These are phyloP conservation scores for Lagenidium sp. DNA, from an alignment of 352 stramenopile genomes.

Conservation along the genomic window DNA sequence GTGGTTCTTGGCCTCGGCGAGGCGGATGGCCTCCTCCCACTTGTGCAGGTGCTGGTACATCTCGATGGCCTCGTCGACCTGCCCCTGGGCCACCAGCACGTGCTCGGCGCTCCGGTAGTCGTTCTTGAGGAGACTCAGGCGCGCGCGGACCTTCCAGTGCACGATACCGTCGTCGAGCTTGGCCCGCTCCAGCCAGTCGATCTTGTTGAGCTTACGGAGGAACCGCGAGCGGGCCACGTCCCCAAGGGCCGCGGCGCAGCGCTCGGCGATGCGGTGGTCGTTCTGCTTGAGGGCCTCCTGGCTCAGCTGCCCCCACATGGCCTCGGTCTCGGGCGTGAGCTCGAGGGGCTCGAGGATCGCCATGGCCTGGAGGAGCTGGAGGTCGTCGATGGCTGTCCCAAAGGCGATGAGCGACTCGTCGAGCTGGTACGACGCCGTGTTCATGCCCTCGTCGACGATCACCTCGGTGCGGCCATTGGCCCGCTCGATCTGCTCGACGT, in stretches of 20 bases:
- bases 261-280: conserved; percentile 86
- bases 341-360: conserved; percentile 90
- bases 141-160: conserved; percentile 83
- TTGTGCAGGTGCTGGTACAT: conserved; percentile 95
- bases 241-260: conserved; percentile 87
- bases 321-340: conserved; percentile 86
- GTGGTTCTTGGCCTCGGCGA: conserved; percentile 84
- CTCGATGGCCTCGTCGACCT: conserved; percentile 90
- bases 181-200: conserved; percentile 70
- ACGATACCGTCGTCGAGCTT: conserved; percentile 69
- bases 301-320: conserved; percentile 92
- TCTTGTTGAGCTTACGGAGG: conserved; percentile 87
- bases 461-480: conserved; percentile 90
- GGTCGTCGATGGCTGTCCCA: conserved; percentile 90
- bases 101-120: conserved; percentile 89
- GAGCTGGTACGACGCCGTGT: conserved; percentile 88
- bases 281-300: conserved; percentile 78
- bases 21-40: conserved; percentile 91
- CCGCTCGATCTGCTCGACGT: conserved; percentile 93
- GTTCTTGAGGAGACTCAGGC: conserved; percentile 82
- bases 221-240: conserved; percentile 86
- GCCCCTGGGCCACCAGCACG: conserved; percentile 85
- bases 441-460: conserved; percentile 93
- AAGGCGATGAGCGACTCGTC: conserved; percentile 94
- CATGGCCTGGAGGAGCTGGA: conserved; percentile 87